phyloP scores from a whole-genome alignment of 176 grass and related monocot species.

The Aegilops longissima region DNA sequence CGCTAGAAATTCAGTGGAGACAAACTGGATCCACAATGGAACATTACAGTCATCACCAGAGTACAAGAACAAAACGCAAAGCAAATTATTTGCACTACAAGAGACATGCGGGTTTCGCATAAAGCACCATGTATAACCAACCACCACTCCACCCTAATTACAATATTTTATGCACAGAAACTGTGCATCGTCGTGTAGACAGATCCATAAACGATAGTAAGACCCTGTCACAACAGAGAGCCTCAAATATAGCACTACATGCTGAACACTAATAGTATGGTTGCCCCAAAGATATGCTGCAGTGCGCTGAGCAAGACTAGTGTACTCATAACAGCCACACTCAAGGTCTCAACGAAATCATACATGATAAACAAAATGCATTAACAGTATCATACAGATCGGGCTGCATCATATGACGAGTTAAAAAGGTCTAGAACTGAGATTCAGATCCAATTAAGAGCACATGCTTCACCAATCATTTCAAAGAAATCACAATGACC shows the following conservation, averaged over 20 bases:
- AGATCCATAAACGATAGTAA: conserved; percentile 12
- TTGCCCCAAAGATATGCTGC: not conserved
- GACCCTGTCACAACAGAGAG: conserved; percentile 6
- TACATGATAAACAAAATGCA: not conserved
- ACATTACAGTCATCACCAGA: not conserved
- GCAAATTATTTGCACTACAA: not conserved
- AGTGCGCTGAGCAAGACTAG: not conserved
- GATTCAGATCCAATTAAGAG: conserved; percentile 7
- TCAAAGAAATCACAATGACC: not conserved
- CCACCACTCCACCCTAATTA: conserved; percentile 1
- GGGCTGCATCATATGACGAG: not conserved
- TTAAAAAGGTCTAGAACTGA: not conserved
- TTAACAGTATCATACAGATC: not conserved
- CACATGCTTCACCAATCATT: conserved; percentile 10
- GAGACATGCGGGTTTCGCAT: not conserved
- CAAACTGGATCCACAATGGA: not conserved
- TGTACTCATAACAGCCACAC: not conserved
- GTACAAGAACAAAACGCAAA: conserved; percentile 18
- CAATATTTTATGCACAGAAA: conserved; percentile 11
- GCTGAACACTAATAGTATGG: conserved; percentile 16
- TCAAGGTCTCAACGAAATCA: conserved; percentile 16
- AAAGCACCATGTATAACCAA: conserved; percentile 12
- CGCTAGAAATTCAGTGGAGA: not conserved
- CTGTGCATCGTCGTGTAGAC: not conserved
- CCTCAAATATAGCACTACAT: conserved; percentile 17